Conservation (phyloP, 2,329 filamentous ascomycete genomes). For the Cladophialophora psammophila region DNA sequence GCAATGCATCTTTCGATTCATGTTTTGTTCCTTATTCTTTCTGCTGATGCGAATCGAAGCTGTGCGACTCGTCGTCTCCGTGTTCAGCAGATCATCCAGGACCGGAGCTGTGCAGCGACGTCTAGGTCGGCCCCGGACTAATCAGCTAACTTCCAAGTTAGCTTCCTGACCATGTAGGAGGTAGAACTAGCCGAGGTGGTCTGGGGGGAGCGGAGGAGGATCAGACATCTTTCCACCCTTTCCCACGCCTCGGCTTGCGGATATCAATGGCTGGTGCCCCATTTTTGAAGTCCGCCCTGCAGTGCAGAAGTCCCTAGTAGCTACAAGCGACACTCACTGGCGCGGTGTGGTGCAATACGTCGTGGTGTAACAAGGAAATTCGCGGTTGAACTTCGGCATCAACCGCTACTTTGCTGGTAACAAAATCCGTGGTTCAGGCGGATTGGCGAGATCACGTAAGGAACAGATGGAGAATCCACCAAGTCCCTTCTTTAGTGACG, state of each 20-base stretch:
- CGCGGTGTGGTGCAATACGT: background rate
- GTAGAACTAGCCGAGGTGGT: background rate
- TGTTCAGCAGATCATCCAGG: background rate
- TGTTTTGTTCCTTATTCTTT: no score
- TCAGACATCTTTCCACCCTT: no score
- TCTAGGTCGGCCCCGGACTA: background rate
- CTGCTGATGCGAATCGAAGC: background rate
- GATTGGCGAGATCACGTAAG: background rate
- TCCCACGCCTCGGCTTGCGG: no score
- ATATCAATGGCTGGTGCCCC: no score
- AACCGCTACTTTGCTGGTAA: background rate
- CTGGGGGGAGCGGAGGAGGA: background rate
- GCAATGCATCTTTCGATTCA: no score
- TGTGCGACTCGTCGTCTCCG: background rate
- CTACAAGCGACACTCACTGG: background rate
- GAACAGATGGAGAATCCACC: background rate
- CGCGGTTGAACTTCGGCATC: background rate
- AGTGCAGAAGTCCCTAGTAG: no score
- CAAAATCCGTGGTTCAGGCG: conserved; percentile 17
- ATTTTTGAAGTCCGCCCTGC: no score
- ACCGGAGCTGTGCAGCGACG: background rate
- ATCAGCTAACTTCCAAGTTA: background rate
- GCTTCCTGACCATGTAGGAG: background rate
- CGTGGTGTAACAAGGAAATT: background rate
- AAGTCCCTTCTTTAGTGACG: background rate